Conservation (phyloP, 2,329 filamentous ascomycete genomes). For the Bipolaris sorokiniana region DNA sequence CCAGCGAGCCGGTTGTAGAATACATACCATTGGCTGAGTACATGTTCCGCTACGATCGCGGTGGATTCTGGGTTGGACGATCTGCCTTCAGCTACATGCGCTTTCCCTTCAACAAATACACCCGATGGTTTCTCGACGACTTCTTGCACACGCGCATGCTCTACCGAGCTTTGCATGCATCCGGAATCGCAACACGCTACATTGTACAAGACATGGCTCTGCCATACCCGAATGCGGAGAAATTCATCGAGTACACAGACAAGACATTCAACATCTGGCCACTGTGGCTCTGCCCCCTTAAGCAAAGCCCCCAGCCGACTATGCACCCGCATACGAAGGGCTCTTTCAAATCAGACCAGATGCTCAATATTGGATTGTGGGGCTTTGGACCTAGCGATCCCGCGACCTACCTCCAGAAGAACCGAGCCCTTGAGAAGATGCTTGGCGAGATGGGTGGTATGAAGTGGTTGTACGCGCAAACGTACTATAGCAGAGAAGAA, state of each 20-base stretch:
- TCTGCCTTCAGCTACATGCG: constrained; percentile 70
- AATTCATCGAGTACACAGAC: constrained; percentile 54
- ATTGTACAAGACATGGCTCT: constrained; percentile 68
- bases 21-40: constrained; percentile 69
- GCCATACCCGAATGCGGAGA: constrained; percentile 51
- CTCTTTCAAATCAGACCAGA: constrained; percentile 39
- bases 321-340: constrained; percentile 46
- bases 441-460: constrained; percentile 66
- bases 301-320: constrained; percentile 40
- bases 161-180: constrained; percentile 69
- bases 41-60: constrained; percentile 73
- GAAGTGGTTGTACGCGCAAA: constrained; percentile 74
- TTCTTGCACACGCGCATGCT: constrained; percentile 69
- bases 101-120: constrained; percentile 68
- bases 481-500: constrained; percentile 70
- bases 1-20: constrained; percentile 52
- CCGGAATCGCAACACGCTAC: constrained; percentile 64
- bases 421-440: constrained; percentile 66
- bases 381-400: constrained; percentile 66
- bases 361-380: constrained; percentile 72
- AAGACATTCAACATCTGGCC: constrained; percentile 53
- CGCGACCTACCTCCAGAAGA: constrained; percentile 57
- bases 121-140: constrained; percentile 65
- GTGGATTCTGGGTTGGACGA: constrained; percentile 70
- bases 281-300: constrained; percentile 57